Evolutionary conservation across 1,139 yeast species (phyloP).

Genomic region (Nakaseomyces kungkrabaensis): DNA sequence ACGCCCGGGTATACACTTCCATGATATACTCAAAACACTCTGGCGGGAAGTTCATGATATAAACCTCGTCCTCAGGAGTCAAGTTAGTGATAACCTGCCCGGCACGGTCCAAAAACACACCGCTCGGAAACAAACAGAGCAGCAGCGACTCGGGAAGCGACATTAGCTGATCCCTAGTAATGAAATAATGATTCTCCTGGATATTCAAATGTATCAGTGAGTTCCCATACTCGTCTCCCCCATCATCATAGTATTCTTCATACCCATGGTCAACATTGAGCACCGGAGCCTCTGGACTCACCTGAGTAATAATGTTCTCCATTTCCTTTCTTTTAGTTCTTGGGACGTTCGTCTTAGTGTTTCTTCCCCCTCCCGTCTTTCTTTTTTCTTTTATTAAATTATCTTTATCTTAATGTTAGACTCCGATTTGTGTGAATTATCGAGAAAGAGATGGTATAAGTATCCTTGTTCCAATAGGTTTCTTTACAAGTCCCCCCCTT

Average conservation of each 20-base stretch:
- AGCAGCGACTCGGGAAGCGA: constrained; percentile 84
- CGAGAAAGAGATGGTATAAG: too few relatives aligned
- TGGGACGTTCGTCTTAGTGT: too few relatives aligned
- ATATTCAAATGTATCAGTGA: constrained; percentile 62
- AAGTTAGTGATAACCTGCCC: constrained; percentile 70
- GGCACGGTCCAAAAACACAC: constrained; percentile 65
- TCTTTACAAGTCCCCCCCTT: too few relatives aligned
- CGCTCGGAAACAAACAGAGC: constrained; percentile 80
- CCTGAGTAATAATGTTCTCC: constrained; percentile 53
- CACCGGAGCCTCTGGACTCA: constrained; percentile 21
- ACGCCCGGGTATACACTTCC: constrained; percentile 37
- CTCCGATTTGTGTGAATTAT: too few relatives aligned
- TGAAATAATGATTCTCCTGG: constrained; percentile 58
- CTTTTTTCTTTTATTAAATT: too few relatives aligned
- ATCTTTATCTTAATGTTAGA: too few relatives aligned
- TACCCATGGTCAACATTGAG: constrained; percentile 12
- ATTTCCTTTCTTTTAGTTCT: constrained; percentile 5
- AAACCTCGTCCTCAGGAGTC: constrained; percentile 67
- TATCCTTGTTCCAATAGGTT: too few relatives aligned
- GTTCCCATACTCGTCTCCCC: constrained; percentile 42
- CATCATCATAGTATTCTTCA: constrained; percentile 33
- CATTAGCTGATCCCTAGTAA: constrained; percentile 82
- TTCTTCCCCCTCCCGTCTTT: too few relatives aligned
- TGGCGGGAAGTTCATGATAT: constrained; percentile 72
- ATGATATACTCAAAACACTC: constrained; percentile 76